Evolutionary conservation across 768 basidiomycete species (phyloP).

Genomic region (Tubosaeta sp.): DNA sequence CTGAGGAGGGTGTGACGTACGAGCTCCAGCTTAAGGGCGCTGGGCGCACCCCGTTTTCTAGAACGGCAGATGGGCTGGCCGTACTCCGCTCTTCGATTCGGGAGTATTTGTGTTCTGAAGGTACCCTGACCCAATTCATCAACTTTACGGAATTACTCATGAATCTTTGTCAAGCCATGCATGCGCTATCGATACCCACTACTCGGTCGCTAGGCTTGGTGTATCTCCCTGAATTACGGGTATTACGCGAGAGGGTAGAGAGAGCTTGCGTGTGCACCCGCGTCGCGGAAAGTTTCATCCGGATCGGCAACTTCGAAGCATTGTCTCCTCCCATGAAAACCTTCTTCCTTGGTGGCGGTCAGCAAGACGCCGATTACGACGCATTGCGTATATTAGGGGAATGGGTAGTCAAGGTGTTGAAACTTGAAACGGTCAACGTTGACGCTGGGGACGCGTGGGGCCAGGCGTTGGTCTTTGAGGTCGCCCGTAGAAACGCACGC

Average conservation of each 20-base stretch:
- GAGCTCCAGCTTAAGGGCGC: constrained; percentile 96
- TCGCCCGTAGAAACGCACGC: constrained; percentile 76
- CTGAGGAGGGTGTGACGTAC: constrained; percentile 49
- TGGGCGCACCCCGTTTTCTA: constrained; percentile 91
- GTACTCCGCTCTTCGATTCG: constrained; percentile 93
- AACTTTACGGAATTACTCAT: constrained; percentile 32
- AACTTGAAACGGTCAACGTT: constrained; percentile 36
- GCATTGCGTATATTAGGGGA: constrained; percentile 69
- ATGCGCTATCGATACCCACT: constrained; percentile 84
- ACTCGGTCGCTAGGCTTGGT: constrained; percentile 83
- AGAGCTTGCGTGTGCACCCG: constrained; percentile 73
- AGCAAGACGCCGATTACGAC: constrained; percentile 72
- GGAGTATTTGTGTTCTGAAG: constrained; percentile 92
- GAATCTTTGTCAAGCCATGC: constrained; percentile 46
- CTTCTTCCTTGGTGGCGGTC: constrained; percentile 73
- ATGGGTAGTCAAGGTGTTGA: constrained; percentile 69
- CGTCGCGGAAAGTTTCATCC: constrained; percentile 84
- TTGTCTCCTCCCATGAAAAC: constrained; percentile 62
- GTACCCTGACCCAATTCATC: constrained; percentile 23
- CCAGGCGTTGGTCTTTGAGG: constrained; percentile 67
- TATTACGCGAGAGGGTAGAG: constrained; percentile 71
- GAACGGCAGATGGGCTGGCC: constrained; percentile 90
- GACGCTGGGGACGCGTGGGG: constrained; percentile 61
- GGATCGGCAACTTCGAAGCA: constrained; percentile 89
- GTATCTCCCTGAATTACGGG: constrained; percentile 66